Evolutionary conservation across 805 yeast genomes (phyloP).

Genomic region (Saturnispora hagleri): DNA sequence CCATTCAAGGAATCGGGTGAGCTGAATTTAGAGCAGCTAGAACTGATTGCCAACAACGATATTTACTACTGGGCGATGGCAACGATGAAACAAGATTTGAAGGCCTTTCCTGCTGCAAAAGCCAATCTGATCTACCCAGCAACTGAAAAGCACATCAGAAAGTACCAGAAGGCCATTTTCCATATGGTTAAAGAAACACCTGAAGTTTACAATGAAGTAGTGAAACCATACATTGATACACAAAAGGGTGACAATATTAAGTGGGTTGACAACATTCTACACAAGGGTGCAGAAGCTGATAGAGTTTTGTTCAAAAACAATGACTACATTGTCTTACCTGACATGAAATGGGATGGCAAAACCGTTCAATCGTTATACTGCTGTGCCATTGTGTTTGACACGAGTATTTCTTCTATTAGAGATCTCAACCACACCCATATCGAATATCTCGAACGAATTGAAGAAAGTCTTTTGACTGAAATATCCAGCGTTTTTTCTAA

Average conservation of each 20-base stretch:
- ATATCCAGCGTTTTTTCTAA: conserved; percentile 36
- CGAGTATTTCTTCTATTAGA: conserved; percentile 63
- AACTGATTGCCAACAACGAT: conserved; percentile 59
- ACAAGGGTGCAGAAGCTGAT: conserved; percentile 77
- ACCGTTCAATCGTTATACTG: conserved; percentile 64
- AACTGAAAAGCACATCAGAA: conserved; percentile 70
- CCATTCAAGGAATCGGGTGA: conserved; percentile 34
- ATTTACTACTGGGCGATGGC: conserved; percentile 72
- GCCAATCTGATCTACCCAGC: conserved; percentile 83
- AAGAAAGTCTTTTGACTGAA: conserved; percentile 35
- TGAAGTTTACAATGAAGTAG: conserved; percentile 49
- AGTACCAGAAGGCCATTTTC: conserved; percentile 51
- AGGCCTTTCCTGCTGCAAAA: conserved; percentile 50
- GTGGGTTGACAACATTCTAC: conserved; percentile 85
- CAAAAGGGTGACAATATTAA: conserved; percentile 71
- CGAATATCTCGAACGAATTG: conserved; percentile 44
- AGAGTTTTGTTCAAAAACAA: conserved; percentile 63
- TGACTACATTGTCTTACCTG: conserved; percentile 73
- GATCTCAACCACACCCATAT: conserved; percentile 57
- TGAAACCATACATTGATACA: conserved; percentile 65
- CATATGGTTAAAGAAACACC: conserved; percentile 78
- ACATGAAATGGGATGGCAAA: conserved; percentile 91
- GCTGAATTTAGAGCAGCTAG: conserved; percentile 17
- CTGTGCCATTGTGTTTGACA: conserved; percentile 63
- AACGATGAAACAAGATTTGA: conserved; percentile 38